phyloP scores from a whole-genome alignment of 441 rosid genomes.

The Erysimum pusillum region DNA sequence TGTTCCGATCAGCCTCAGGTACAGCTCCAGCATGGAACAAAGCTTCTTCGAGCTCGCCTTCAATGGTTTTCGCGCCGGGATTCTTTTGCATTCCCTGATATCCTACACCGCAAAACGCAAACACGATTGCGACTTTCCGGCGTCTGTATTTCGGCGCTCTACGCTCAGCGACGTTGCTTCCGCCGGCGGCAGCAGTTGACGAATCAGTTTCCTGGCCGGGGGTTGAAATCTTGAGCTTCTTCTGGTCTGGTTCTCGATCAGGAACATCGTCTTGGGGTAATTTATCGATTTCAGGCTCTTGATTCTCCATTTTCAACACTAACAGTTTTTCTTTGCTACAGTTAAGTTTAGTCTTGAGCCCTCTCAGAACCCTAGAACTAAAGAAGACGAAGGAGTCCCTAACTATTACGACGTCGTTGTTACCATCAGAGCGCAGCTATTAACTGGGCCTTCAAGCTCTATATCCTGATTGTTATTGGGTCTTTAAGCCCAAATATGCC shows the following conservation, averaged over 20 bases:
- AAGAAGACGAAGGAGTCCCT: not conserved
- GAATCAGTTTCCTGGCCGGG: slow-evolving; percentile 53
- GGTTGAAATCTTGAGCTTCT: slow-evolving; percentile 68
- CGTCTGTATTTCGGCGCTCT: slow-evolving; percentile 70
- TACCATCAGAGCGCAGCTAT: not conserved
- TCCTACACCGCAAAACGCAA: slow-evolving; percentile 94
- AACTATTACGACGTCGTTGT: slow-evolving; percentile 15
- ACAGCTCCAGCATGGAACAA: slow-evolving; percentile 84
- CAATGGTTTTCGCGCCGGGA: slow-evolving; percentile 96
- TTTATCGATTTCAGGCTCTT: slow-evolving; percentile 39
- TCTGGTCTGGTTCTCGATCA: slow-evolving; percentile 64
- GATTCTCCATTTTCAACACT: slow-evolving; percentile 54
- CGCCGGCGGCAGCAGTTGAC: slow-evolving; percentile 25
- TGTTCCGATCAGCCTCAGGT: slow-evolving; percentile 80
- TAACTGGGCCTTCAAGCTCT: not conserved
- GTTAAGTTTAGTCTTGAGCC: slow-evolving; percentile 14
- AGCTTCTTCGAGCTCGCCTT: slow-evolving; percentile 95
- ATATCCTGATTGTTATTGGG: not conserved
- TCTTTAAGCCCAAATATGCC: not conserved
- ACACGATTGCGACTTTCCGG: slow-evolving; percentile 87
- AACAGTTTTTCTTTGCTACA: not conserved
- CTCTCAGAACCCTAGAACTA: slow-evolving; percentile 38
- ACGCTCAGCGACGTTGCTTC: slow-evolving; percentile 35
- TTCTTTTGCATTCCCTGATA: slow-evolving; percentile 98
- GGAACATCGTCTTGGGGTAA: slow-evolving; percentile 53